Percentiles rank a stretch among this genome's conserved stretches.
Conservation (phyloP, 192 early-diverging fungal genomes). For the Gryganskiella cystojenkinii region DNA sequence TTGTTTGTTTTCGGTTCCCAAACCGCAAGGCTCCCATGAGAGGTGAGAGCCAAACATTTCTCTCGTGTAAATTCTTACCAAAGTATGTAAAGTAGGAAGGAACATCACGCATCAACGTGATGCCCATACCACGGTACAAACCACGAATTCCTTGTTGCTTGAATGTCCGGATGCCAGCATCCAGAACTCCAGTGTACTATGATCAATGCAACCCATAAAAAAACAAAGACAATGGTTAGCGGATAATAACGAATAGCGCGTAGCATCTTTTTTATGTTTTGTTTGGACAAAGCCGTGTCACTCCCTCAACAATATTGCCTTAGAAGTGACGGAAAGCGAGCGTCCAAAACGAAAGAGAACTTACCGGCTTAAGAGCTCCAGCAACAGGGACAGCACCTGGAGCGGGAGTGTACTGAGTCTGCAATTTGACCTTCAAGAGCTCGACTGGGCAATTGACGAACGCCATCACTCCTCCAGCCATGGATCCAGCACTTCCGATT, state of each 20-base stretch:
- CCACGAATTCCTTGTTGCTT: constrained; percentile 79
- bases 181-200: constrained; percentile 90
- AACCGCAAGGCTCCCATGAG: no score
- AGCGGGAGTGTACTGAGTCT: constrained; percentile 63
- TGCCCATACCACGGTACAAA: constrained; percentile 91
- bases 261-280: not conserved
- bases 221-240: no score
- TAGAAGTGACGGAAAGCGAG: not conserved
- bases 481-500: constrained; percentile 65
- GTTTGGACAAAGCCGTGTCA: not conserved
- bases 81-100: constrained; percentile 95
- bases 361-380: constrained; percentile 44
- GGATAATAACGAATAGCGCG: no score
- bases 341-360: not conserved
- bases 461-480: constrained; percentile 75
- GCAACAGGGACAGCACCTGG: constrained; percentile 10
- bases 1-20: not conserved
- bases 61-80: constrained; percentile 58
- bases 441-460: constrained; percentile 80
- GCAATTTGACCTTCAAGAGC: constrained; percentile 75
- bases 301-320: not conserved
- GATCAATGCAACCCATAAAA: not conserved
- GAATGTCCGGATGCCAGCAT: constrained; percentile 84
- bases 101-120: constrained; percentile 91
- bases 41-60: not conserved